Conservation (phyloP, 805 yeast genomes). For the Nakazawaea ishiwadae region DNA sequence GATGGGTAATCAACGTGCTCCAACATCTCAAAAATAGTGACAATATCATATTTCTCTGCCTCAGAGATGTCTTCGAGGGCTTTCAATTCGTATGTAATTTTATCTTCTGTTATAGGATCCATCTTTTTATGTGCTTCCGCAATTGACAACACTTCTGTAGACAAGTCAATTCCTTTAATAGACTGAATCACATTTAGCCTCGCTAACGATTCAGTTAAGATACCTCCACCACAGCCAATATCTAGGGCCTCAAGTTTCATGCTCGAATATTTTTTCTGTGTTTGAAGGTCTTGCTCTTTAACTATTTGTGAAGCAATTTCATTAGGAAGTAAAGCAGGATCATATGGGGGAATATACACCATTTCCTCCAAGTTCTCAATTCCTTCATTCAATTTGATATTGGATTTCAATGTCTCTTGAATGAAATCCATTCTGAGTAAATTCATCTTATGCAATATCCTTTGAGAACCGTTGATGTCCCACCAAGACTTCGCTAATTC, state of each 20-base stretch:
- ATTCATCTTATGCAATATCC: slow-evolving; percentile 94
- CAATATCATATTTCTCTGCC: slow-evolving; percentile 57
- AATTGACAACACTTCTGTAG: slow-evolving; percentile 74
- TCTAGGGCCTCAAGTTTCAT: slow-evolving; percentile 60
- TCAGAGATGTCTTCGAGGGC: slow-evolving; percentile 55
- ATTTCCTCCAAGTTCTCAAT: slow-evolving; percentile 35
- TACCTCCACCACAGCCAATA: slow-evolving; percentile 99
- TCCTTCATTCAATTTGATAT: slow-evolving; percentile 39
- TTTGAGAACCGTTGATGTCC: slow-evolving; percentile 90
- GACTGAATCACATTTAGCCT: slow-evolving; percentile 56
- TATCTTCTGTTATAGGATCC: slow-evolving; percentile 60
- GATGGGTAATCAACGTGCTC: slow-evolving; percentile 92
- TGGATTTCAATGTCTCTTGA: slow-evolving; percentile 47
- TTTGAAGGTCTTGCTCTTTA: slow-evolving; percentile 43
- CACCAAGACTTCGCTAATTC: slow-evolving; percentile 96
- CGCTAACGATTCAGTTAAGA: slow-evolving; percentile 81
- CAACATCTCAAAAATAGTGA: slow-evolving; percentile 89
- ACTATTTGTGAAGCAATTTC: slow-evolving; percentile 43
- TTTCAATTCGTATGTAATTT: slow-evolving; percentile 54
- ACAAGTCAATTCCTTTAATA: slow-evolving; percentile 83
- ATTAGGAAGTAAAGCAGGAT: slow-evolving; percentile 56
- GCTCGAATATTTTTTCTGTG: slow-evolving; percentile 30
- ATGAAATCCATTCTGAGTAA: slow-evolving; percentile 84
- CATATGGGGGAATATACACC: slow-evolving; percentile 76
- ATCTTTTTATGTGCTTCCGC: slow-evolving; percentile 63